These are phyloP conservation scores for Talaromyces sp. DNA, from an alignment of 2,329 filamentous ascomycete species.

Conservation along the genomic window DNA sequence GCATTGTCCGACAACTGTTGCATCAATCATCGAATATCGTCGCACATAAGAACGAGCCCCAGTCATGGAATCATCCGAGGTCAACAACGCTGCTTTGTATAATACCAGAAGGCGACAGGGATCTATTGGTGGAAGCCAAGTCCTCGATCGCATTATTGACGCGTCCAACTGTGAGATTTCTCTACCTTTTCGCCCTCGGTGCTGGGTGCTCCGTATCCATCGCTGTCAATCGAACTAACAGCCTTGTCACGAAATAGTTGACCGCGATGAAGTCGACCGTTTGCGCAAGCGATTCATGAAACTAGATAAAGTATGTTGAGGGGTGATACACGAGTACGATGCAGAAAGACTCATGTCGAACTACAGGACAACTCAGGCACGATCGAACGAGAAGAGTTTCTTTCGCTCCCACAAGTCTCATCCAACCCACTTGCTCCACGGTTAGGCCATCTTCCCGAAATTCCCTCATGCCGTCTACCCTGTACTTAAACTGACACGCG, in stretches of 20 bases:
- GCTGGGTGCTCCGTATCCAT: background rate
- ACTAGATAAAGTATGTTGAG: constrained; percentile 74
- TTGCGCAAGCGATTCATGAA: constrained; percentile 99
- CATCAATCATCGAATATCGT: background rate
- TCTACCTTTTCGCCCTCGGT: background rate
- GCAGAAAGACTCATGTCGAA: constrained; percentile 10
- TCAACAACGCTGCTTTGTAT: constrained; percentile 43
- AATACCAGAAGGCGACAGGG: constrained; percentile 40
- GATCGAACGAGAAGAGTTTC: constrained; percentile 97
- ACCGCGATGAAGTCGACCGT: constrained; percentile 93
- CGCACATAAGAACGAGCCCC: background rate
- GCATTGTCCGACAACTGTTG: background rate
- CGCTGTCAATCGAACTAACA: background rate
- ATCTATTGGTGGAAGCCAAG: constrained; percentile 52
- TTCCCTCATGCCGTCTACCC: background rate
- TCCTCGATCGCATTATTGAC: constrained; percentile 93
- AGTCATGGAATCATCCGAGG: constrained; percentile 32
- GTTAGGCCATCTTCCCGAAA: constrained; percentile 43
- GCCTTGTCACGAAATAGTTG: constrained; percentile 55
- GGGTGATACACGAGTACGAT: background rate
- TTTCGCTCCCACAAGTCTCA: constrained; percentile 93
- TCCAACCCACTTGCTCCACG: constrained; percentile 95
- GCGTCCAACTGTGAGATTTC: constrained; percentile 79
- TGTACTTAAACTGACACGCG: background rate
- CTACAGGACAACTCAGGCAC: constrained; percentile 90